Base-by-base conservation (phyloP, 345 rosid species). In the Microcos paniculata region DNA sequence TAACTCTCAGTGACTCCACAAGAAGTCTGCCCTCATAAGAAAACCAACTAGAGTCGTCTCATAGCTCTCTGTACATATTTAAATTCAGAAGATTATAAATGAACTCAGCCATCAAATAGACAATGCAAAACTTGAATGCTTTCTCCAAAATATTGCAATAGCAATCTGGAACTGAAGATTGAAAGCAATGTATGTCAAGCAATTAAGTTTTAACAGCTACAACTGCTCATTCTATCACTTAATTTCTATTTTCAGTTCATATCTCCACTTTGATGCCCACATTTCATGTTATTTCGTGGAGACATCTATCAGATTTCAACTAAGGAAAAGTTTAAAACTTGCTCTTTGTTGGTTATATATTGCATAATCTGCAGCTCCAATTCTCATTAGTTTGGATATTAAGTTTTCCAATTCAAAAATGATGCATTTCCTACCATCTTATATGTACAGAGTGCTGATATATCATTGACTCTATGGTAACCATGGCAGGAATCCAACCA, bases 41-140 rank as follows among this genome's bases (percentile, higher is more conserved):
- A 49, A 49, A n/a, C 72, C 72, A 30, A 18, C 26, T 69, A 69
- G 59, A 69, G 30, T 51, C 49, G 19, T 51, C 43, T 31, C 73
- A 49, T 49, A 19, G n/a, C 35, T 26, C n/a, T n/a, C 62, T 56
- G 16, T 24, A 30, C 26, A 23, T n/a, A n/a, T n/a, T n/a, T n/a
- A n/a, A n/a, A n/a, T n/a, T n/a, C n/a, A n/a, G n/a, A n/a, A n/a
- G n/a, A n/a, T n/a, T 23, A 49, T 30, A 48, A 49, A 69, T 16
- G 4, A 69, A 19, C 59, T 30, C 11, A 2, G 26, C 58, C 72
- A 69, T 49, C 72, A 69, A 19, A 69, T 48, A 49, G 42, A 28
- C 26, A 69, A n/a, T 49, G 59, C 2, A 28, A 59, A 35, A 14
- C 19, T 38, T 30, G 65, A 31, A 31, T 61, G 40, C 21, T 16